Evolutionary conservation across 2,329 filamentous ascomycete genomes (phyloP), one percentile per base, ranked within the genome.

Genomic region (Raffaelea arxii): DNA sequence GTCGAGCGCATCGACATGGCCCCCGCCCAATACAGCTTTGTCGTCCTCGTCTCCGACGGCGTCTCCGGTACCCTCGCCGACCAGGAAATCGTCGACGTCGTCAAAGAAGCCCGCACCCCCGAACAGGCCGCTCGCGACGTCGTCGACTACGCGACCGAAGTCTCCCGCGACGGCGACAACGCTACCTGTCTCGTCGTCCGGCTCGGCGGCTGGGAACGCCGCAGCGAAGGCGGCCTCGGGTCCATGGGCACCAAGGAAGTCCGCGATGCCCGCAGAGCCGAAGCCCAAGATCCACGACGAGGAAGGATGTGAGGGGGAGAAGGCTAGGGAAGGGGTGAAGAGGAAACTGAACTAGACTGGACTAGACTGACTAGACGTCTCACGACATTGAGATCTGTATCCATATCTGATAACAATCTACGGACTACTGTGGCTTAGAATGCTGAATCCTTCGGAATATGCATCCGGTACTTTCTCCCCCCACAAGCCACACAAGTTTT

Each of bases 71-170:
- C 85, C 16, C 70, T 97, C 21, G 80, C 76, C 46, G 92, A 98
- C 59, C 91, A 97, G 66, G 92, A 98, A 66, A 88, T 97, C 51
- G 90, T 96, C 25, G 92, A 98, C 61, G 81, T 97, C 25, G 75
- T 97, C 57, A 97, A 97, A 64, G 92, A 98, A 65, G 86, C 89
- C 5, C 82, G 75, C 59, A 97, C 91, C 0, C 92, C 92, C 0
- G 91, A 95, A 55, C 80, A 94, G 60, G 92, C 82, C 3, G 81
- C 88, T 1, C 75, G 74, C 49, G 80, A 83, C 51, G 78, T 98
- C 7, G 87, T 95, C 24, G 78, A 79, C 47, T 96, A 92, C 63
- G 89, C 91, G 1, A 92, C 86, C 0, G 92, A 97, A 65, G 85
- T 95, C 4, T 82, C 78, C 23, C 70, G 56, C 16, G 72, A 70